Percentiles rank a stretch among this genome's conserved stretches.
Conservation (phyloP, 495 filamentous ascomycete species). For the Aspergillus sparsus region DNA sequence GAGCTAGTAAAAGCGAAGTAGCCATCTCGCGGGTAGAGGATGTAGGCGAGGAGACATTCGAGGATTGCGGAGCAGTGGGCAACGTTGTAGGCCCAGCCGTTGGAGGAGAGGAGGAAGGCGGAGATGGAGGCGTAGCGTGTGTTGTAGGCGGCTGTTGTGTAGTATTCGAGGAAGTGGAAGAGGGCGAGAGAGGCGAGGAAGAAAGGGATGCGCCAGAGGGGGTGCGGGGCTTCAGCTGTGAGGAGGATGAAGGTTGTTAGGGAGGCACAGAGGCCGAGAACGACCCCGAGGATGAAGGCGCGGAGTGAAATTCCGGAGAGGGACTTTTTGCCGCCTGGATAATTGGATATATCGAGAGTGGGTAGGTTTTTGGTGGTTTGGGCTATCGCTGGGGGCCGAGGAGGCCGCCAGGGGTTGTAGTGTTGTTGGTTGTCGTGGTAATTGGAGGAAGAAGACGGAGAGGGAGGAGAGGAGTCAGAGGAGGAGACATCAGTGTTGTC, state of each 20-base stretch:
- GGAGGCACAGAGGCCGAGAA: constrained; percentile 47
- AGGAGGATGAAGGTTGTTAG: constrained; percentile 43
- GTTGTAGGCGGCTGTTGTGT: constrained; percentile 81
- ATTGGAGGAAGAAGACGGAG: no score
- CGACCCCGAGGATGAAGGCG: constrained; percentile 59
- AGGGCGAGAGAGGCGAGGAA: constrained; percentile 73
- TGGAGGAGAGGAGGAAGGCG: constrained; percentile 82
- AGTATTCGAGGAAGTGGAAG: constrained; percentile 98
- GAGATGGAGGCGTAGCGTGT: constrained; percentile 65
- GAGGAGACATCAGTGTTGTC: no score
- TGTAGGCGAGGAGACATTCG: constrained; percentile 65
- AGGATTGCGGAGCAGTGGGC: constrained; percentile 73
- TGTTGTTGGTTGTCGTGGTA: no score
- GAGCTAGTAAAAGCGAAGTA: constrained; percentile 34
- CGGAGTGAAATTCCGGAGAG: constrained; percentile 79
- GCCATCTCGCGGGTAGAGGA: constrained; percentile 53
- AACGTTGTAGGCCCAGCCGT: constrained; percentile 81
- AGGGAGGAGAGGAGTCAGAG: no score
- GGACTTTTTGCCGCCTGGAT: constrained; percentile 63
- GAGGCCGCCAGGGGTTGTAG: no score
- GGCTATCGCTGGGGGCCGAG: no score
- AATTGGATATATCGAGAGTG: constrained; percentile 24
- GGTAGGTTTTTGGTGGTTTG: constrained; percentile 2
- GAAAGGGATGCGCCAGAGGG: constrained; percentile 80
- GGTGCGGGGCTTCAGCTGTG: constrained; percentile 29